Evolutionary conservation across 73 alveolate genomes (phyloP).

Genomic region (Paramecium tetraurelia): DNA sequence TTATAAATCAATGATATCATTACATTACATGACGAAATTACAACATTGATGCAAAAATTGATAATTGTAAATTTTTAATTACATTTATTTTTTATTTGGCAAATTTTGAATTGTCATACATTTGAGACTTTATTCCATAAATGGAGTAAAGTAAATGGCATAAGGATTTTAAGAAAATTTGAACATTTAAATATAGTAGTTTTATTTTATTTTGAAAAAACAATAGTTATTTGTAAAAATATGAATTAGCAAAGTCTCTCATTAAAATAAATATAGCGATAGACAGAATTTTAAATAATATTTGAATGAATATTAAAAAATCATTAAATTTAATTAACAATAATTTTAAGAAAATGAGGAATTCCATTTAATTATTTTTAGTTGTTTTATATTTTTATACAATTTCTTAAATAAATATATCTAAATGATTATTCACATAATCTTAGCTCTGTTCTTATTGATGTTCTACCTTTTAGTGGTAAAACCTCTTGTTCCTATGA

Average conservation of each 20-base stretch:
- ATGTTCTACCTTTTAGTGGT: neutral
- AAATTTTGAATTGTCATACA: neutral
- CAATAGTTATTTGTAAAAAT: too few relatives aligned
- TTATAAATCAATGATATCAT: neutral
- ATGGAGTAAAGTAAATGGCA: neutral
- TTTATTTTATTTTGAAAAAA: too few relatives aligned
- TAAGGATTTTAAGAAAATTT: too few relatives aligned
- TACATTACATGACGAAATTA: neutral
- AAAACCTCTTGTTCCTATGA: slow-evolving; percentile 7
- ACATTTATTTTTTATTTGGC: neutral
- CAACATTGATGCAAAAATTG: neutral
- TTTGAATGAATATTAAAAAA: neutral
- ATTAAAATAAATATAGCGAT: neutral
- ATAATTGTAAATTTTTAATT: neutral
- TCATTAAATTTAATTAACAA: neutral
- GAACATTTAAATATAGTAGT: neutral
- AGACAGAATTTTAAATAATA: neutral
- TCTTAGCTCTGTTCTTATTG: neutral
- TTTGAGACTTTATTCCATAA: neutral
- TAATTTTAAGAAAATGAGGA: neutral
- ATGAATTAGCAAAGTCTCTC: neutral
- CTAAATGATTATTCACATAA: neutral
- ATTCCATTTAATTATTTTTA: neutral
- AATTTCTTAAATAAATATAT: neutral
- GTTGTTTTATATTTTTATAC: neutral